A percentile compares a stretch with the other conserved stretches of the same genome.
These are phyloP conservation scores for Fagopyrum homotropicum DNA, from an alignment of 148 eudicot genomes.

Conservation along the genomic window DNA sequence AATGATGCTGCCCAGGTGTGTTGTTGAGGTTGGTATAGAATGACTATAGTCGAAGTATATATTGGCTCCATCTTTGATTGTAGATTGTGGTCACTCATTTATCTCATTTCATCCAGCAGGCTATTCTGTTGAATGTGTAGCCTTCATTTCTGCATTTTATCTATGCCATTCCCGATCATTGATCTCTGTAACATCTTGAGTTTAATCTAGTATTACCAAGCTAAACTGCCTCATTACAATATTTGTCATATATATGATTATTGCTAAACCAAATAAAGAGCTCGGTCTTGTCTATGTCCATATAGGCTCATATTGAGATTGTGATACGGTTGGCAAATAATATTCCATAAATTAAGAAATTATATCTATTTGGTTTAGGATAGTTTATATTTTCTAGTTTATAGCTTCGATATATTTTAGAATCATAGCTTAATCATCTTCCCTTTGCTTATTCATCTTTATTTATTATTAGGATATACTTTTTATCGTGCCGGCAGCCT, in stretches of 20 bases:
- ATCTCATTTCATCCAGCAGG: background rate
- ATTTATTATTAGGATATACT: no score
- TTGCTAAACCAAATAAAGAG: background rate
- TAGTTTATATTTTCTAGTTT: no score
- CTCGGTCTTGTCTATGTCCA: background rate
- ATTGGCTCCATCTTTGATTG: constrained; percentile 6
- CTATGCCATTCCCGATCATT: background rate
- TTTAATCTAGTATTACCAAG: background rate
- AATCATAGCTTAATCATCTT: no score
- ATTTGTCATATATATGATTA: background rate
- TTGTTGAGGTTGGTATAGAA: constrained; percentile 13
- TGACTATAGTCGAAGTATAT: background rate
- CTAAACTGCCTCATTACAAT: background rate
- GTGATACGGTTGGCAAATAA: no score
- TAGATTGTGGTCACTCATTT: background rate
- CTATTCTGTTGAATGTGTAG: background rate
- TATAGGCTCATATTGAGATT: background rate
- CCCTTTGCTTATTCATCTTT: no score
- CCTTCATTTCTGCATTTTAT: background rate
- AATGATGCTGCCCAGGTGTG: constrained; percentile 92
- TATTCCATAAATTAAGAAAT: no score
- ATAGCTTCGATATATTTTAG: no score
- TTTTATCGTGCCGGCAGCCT: no score
- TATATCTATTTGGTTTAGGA: no score
- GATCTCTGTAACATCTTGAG: background rate